Evolutionary conservation across 1,139 yeast species (phyloP).

Genomic region (Kurtzmaniella quercitrusa): DNA sequence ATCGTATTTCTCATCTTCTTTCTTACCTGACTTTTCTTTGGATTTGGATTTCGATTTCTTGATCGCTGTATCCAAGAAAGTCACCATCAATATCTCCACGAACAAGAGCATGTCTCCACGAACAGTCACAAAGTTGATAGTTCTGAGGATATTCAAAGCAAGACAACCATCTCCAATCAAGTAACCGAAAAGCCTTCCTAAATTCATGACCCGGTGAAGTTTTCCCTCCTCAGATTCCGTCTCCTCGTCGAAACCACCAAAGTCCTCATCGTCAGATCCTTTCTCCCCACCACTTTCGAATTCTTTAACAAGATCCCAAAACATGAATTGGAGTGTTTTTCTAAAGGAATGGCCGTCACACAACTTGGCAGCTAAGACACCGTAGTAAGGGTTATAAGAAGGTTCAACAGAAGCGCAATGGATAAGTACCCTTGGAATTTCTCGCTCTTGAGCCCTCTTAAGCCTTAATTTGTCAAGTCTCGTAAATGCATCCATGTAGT

Average conservation of each 20-base stretch:
- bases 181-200: slow-evolving; percentile 77
- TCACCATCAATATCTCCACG: slow-evolving; percentile 66
- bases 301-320: slow-evolving; percentile 86
- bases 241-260: slow-evolving; percentile 29
- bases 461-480: slow-evolving; percentile 76
- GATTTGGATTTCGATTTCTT: slow-evolving; percentile 50
- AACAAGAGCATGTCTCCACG: slow-evolving; percentile 62
- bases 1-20: slow-evolving; percentile 42
- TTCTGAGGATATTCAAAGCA: slow-evolving; percentile 68
- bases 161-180: slow-evolving; percentile 69
- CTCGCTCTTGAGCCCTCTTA: slow-evolving; percentile 80
- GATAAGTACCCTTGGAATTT: slow-evolving; percentile 76
- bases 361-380: slow-evolving; percentile 70
- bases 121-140: slow-evolving; percentile 72
- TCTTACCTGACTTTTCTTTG: slow-evolving; percentile 27
- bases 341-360: slow-evolving; percentile 67
- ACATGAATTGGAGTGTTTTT: slow-evolving; percentile 80
- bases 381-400: slow-evolving; percentile 87
- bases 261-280: slow-evolving; percentile 35
- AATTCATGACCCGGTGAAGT: slow-evolving; percentile 58
- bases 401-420: slow-evolving; percentile 87
- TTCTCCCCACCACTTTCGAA: slow-evolving; percentile 53
- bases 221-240: slow-evolving; percentile 37
- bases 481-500: slow-evolving; percentile 81
- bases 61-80: slow-evolving; percentile 61